Base-by-base conservation (phyloP, 2,329 filamentous ascomycete genomes). In the Stachybotrys elegans region DNA sequence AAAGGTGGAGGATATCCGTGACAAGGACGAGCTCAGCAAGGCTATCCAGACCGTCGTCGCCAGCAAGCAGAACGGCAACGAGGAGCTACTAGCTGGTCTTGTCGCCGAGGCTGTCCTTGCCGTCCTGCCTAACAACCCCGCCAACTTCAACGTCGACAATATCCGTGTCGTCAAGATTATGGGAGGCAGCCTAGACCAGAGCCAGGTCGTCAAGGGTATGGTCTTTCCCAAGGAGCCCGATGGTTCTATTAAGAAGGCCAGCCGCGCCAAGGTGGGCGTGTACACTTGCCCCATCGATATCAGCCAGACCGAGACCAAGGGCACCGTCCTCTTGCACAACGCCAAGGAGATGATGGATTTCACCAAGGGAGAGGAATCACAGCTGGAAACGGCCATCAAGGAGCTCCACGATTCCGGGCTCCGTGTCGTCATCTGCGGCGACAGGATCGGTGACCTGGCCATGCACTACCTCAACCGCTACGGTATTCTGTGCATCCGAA, bases 111-210 rank as follows among this genome's bases (percentile, higher is more conserved):
- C 80, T 34, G 80, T 86, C 45, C 81, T 97, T 45, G 83, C 89
- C 36, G 91, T 98, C 17, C 79, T 98, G 51, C 93, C 94, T 54
- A 96, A 96, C 76, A 95, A 96, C 71, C 87, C 93, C 19, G 71
- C 78, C 64, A 91, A 94, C 72, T 98, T 98, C 79, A 98, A 96
- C 69, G 90, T 98, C 52, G 93, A 98, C 75, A 98, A 98, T 68
- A 85, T 98, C 58, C 88, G 93, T 48, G 94, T 98, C 46, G 94
- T 98, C 58, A 98, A 98, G 79, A 98, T 98, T 60, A 97, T 98
- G 92, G 93, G 93, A 57, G 92, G 93, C 52, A 90, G 86, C 64
- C 73, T 98, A 61, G 88, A 94, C 60, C 91, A 98, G 73, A 95
- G 90, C 66, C 84, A 82, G 54, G 92, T 98, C 13, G 86, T 98